Conservation (phyloP, 225 moss, liverwort and hornwort genomes). For the Marchantia polymorpha region DNA sequence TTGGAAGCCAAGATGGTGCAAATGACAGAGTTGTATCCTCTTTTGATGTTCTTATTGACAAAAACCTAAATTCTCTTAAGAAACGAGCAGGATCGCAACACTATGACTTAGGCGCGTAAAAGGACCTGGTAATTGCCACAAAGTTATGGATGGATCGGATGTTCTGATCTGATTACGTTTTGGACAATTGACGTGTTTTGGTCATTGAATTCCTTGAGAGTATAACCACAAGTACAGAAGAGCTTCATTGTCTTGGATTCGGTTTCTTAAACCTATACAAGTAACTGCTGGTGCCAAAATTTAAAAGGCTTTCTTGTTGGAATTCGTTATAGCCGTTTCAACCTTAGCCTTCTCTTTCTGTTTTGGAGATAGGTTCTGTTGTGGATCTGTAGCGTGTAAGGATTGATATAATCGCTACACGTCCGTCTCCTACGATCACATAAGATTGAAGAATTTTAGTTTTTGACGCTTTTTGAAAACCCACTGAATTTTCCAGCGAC, state of each 20-base stretch:
- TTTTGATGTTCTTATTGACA: background rate
- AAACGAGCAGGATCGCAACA: background rate
- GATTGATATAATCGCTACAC: background rate
- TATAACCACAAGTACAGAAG: background rate
- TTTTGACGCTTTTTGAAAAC: background rate
- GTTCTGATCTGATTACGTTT: background rate
- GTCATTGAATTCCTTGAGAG: background rate
- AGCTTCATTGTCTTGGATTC: background rate
- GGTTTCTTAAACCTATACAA: background rate
- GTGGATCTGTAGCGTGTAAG: background rate
- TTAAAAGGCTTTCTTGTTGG: background rate
- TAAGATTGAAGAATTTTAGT: background rate
- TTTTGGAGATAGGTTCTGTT: background rate
- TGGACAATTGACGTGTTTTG: background rate
- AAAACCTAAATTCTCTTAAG: slow-evolving; percentile 20
- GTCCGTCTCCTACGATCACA: background rate
- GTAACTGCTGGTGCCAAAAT: too few species aligned
- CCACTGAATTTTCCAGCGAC: background rate
- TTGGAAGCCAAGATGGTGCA: slow-evolving; percentile 62
- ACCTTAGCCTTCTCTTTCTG: background rate
- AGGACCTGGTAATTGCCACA: background rate
- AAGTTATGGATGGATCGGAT: background rate
- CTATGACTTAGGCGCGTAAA: background rate
- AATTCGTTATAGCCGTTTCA: background rate
- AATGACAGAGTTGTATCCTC: slow-evolving; percentile 84